These are phyloP conservation scores for Adansonia digitata DNA, from an alignment of 345 rosid genomes.

Conservation along the genomic window DNA sequence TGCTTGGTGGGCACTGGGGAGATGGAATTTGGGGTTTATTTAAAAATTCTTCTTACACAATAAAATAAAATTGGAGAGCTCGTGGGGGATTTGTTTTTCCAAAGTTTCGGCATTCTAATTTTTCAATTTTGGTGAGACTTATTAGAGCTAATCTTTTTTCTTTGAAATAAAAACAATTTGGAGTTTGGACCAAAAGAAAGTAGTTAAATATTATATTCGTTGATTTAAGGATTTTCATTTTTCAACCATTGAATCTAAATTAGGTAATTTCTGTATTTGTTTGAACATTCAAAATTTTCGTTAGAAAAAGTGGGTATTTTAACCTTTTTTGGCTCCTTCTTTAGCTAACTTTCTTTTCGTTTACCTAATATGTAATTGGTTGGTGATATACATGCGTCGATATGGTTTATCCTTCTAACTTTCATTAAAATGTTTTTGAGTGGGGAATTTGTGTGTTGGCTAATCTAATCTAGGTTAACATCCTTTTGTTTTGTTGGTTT, in stretches of 20 bases:
- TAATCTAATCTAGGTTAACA: too few species aligned
- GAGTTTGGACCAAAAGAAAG: too few species aligned
- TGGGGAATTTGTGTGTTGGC: too few species aligned
- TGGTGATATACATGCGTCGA: not conserved
- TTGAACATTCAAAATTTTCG: not conserved
- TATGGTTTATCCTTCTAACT: too few species aligned
- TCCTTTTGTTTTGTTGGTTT: too few species aligned
- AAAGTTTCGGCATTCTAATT: not conserved
- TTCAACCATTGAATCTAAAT: not conserved
- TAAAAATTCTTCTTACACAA: not conserved
- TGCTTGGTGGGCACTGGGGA: too few species aligned
- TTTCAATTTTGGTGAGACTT: slow-evolving; percentile 6
- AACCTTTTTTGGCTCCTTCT: not conserved
- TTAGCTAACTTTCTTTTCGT: not conserved
- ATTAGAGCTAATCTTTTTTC: too few species aligned
- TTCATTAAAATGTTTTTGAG: too few species aligned
- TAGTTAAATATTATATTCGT: not conserved
- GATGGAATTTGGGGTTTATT: not conserved
- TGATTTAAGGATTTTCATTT: not conserved
- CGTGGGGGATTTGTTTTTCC: not conserved
- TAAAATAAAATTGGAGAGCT: not conserved
- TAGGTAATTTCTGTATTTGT: not conserved
- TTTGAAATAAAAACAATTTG: too few species aligned
- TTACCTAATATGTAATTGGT: not conserved
- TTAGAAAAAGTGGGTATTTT: not conserved